Evolutionary conservation across 495 filamentous ascomycete genomes (phyloP), one percentile per base, ranked within the genome.

Genomic region (Aspergillus steynii): DNA sequence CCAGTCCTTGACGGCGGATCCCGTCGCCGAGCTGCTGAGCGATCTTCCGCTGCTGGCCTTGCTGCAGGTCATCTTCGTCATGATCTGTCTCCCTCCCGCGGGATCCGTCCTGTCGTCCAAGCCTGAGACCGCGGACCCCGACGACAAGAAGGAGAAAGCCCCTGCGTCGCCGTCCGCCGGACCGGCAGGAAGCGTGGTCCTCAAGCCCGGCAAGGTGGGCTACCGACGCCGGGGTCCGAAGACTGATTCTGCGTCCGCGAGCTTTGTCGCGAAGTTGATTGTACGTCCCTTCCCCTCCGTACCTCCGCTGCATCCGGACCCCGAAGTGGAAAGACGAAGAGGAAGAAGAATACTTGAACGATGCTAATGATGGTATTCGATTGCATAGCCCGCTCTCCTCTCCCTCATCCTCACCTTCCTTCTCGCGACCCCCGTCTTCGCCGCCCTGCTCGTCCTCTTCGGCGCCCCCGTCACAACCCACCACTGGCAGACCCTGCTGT

Each of bases 401-500:
- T 82, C 85, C 10, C 64, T 82, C 46, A 67, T 89, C 55, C 77
- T 92, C 14, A 83, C 88, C 46, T 72, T 89, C 60, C 69, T 90
- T 46, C 79, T 96, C 56, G 82, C 84, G 15, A 83, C 85, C 0
- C 87, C 88, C 27, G 67, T 85, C 50, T 76, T 96, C 31, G 77
- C 86, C 63, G 71, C 82, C 57, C 68, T 87, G 27, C 81, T 96
- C 63, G 80, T 98, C 68, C 86, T 97, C 56, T 94, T 97, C 75
- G 96, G 95, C 61, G 95, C 94, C 14, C 95, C 95, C 0, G 71
- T 95, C 55, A 92, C 91, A 20, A 93, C 92, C 0, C 93, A 97
- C 70, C 77, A 90, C 55, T 55, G 77, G 9, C 87, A 96, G 50
- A 99, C 94, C 3, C 56, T 90, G 34, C 85, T 97, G 31, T 88